phyloP scores from a whole-genome alignment of 345 rosid genomes.

The Tarenaya hassleriana region DNA sequence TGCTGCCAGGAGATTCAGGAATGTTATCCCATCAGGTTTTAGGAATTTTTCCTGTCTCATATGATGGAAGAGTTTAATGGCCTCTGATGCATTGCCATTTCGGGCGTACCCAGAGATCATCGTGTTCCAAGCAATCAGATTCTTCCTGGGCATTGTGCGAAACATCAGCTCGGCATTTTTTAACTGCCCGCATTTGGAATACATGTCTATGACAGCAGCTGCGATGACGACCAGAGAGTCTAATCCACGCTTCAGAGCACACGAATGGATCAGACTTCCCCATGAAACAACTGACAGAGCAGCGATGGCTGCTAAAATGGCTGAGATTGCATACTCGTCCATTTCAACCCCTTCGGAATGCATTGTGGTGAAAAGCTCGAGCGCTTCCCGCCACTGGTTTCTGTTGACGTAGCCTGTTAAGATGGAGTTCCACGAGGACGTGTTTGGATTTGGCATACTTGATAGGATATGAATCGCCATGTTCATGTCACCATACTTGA shows the following conservation, averaged over 20 bases:
- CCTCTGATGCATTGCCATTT: constrained; percentile 46
- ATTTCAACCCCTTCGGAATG: constrained; percentile 34
- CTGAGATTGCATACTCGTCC: constrained; percentile 61
- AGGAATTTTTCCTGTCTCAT: constrained; percentile 35
- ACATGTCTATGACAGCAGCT: constrained; percentile 74
- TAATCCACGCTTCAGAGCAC: constrained; percentile 32
- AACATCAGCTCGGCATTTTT: constrained; percentile 47
- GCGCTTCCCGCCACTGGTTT: constrained; percentile 41
- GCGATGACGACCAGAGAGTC: constrained; percentile 50
- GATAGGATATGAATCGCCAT: constrained; percentile 42
- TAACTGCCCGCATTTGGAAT: constrained; percentile 67
- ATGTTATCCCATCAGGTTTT: constrained; percentile 61
- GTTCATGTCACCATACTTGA: constrained; percentile 49
- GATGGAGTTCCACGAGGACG: constrained; percentile 84
- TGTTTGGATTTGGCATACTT: constrained; percentile 47
- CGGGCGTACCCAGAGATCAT: constrained; percentile 71
- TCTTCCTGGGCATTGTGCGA: constrained; percentile 39
- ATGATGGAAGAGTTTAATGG: constrained; percentile 39
- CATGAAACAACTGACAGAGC: constrained; percentile 47
- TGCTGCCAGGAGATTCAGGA: constrained; percentile 63
- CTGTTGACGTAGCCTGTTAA: constrained; percentile 60
- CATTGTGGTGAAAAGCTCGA: constrained; percentile 50
- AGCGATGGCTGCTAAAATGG: constrained; percentile 56
- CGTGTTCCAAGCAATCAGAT: constrained; percentile 67
- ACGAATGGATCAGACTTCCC: constrained; percentile 62